Percentiles rank a stretch among this genome's conserved stretches.
phyloP scores from a whole-genome alignment of 1,139 yeast genomes.

The Scheffersomyces cryptocercus region DNA sequence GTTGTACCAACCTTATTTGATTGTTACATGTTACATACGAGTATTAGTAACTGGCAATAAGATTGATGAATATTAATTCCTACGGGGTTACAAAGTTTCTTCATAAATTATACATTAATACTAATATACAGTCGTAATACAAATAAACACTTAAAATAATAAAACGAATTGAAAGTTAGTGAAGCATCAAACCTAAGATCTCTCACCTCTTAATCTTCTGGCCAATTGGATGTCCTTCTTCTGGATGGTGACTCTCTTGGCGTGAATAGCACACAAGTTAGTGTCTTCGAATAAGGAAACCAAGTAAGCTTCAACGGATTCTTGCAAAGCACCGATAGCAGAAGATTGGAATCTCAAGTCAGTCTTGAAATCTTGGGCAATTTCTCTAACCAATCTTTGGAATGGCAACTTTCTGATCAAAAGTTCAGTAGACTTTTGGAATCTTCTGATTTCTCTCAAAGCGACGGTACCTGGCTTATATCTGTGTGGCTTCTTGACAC shows the following conservation, averaged over 20 bases:
- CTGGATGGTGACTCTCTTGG: constrained; percentile 97
- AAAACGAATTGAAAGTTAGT: not conserved
- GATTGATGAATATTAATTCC: no score
- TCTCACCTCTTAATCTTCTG: constrained; percentile 98
- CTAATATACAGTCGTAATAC: constrained; percentile 1
- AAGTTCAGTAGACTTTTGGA: constrained; percentile 96
- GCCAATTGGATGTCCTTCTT: constrained; percentile 99
- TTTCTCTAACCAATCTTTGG: constrained; percentile 98
- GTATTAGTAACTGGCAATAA: no score
- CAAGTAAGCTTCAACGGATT: constrained; percentile 97
- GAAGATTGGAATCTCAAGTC: constrained; percentile 98
- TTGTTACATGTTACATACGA: no score
- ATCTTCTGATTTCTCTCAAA: constrained; percentile 98
- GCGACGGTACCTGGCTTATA: constrained; percentile 99
- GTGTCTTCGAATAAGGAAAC: constrained; percentile 91
- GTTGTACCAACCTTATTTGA: not conserved
- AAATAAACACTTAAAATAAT: not conserved
- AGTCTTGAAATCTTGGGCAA: constrained; percentile 97
- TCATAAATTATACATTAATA: constrained; percentile 1
- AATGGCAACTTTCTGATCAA: constrained; percentile 97
- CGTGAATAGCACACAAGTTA: constrained; percentile 98
- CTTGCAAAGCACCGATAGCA: constrained; percentile 98
- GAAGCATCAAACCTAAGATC: constrained; percentile 32
- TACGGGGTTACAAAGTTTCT: not conserved
- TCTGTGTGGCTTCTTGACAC: constrained; percentile 99